Evolutionary conservation across 306 rosid species (phyloP).

Genomic region (Styphnolobium japonicum): DNA sequence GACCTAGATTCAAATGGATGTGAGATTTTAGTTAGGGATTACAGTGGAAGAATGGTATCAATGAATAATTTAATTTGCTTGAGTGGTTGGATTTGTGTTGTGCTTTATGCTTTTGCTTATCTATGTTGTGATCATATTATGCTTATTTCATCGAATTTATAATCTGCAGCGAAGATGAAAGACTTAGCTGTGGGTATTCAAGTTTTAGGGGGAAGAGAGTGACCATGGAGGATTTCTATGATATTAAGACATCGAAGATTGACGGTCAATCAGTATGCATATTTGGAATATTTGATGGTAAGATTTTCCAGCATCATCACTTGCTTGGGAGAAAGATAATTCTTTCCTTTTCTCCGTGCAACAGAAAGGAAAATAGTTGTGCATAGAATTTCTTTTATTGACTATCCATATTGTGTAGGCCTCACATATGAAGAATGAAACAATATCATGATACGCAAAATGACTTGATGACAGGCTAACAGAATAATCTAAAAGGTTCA

Average conservation of each 20-base stretch:
- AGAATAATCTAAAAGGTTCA: neutral
- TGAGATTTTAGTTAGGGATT: neutral
- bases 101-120: constrained; percentile 5
- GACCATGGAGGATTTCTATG: constrained; percentile 93
- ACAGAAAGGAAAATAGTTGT: neutral
- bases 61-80: constrained; percentile 10
- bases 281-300: constrained; percentile 97
- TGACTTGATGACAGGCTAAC: neutral
- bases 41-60: neutral
- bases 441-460: neutral
- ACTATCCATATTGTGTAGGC: constrained; percentile 2
- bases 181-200: constrained; percentile 83
- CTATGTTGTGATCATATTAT: constrained; percentile 9
- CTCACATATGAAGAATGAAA: constrained; percentile 2
- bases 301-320: constrained; percentile 28
- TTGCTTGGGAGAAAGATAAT: neutral
- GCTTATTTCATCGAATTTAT: constrained; percentile 21
- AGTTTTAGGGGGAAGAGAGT: constrained; percentile 94
- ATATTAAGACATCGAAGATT: constrained; percentile 65
- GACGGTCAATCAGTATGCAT: constrained; percentile 71
- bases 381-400: neutral
- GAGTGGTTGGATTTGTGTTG: no score
- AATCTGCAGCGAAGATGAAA: constrained; percentile 77
- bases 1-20: neutral
- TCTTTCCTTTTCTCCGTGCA: neutral